Evolutionary conservation across 345 rosid species (phyloP).

Genomic region (Eucalyptus polyanthemos): DNA sequence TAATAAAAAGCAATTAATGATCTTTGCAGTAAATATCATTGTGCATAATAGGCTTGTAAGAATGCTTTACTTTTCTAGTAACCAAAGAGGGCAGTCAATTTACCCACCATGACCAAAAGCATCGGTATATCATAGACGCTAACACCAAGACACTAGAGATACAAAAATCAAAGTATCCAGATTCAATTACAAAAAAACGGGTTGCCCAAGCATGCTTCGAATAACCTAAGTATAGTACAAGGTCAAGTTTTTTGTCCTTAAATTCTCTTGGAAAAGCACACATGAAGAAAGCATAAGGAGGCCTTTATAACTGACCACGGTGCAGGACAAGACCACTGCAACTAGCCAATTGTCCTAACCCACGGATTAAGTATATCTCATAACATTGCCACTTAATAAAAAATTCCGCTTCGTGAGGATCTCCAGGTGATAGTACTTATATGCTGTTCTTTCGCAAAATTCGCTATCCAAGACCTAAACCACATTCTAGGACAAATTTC

Average conservation of each 20-base stretch:
- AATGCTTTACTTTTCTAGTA: background rate
- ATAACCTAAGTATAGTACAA: background rate
- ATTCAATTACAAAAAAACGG: background rate
- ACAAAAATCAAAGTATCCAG: background rate
- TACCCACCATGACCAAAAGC: background rate
- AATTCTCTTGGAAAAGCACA: background rate
- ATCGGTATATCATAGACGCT: background rate
- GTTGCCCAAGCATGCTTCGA: background rate
- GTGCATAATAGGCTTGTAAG: background rate
- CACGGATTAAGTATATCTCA: background rate
- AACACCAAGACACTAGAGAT: background rate
- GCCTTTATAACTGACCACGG: background rate
- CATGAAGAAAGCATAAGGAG: background rate
- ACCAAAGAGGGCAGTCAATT: background rate
- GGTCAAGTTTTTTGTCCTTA: background rate
- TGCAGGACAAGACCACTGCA: background rate
- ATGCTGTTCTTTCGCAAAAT: background rate
- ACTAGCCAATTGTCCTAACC: background rate
- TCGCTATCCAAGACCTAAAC: background rate
- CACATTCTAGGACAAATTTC: background rate
- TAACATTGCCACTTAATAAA: background rate
- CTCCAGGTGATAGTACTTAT: background rate
- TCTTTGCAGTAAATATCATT: background rate
- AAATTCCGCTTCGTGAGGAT: background rate
- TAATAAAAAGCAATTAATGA: background rate